Base-by-base conservation (phyloP, 805 yeast genomes). In the Hanseniaspora occidentalis region DNA sequence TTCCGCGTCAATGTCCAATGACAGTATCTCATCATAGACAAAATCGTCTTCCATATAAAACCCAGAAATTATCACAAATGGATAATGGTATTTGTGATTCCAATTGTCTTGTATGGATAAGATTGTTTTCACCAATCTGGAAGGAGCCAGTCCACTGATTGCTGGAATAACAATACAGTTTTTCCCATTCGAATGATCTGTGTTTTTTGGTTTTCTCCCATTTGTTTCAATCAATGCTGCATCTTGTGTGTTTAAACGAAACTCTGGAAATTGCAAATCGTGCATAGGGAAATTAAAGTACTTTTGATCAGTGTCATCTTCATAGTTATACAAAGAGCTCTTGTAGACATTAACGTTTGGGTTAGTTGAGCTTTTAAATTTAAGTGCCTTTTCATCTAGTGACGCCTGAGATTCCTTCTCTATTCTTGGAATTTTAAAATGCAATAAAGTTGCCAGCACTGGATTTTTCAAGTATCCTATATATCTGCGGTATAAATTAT, bases 101-200 rank as follows among this genome's bases (percentile, higher is more conserved):
- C 17, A 11, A 16, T 35, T 41, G n/a, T 35, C 38, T 3, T 25
- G 13, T 3, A 41, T 34, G 4, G 44, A 37, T 5, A 20, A 17
- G 2, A 41, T 31, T 20, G 41, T 37, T 14, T 27, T 20, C 6
- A 41, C 31, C 2, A 34, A 13, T 20, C 37, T 36, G 6, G 24
- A 17, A 2, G 34, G 14, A 10, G 43, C 18, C 3, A 20, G 26
- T 3, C 11, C 38, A 9, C 37, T 40, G 4, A 40, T 24, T n/a
- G 37, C 13, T 11, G 37, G 13, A 16, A 41, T 21, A 6, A 41
- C 37, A 10, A 41, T 37, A 17, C 38, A 37, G 16, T 41, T 41
- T 21, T n/a, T 17, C 21, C 29, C 9, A 16, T 29, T 26, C 13
- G 19, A 27, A 9, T 18, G 14, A 5, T 19, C 9, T 14, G 17